phyloP scores from a whole-genome alignment of 306 rosid species.

The Cicer bijugum region DNA sequence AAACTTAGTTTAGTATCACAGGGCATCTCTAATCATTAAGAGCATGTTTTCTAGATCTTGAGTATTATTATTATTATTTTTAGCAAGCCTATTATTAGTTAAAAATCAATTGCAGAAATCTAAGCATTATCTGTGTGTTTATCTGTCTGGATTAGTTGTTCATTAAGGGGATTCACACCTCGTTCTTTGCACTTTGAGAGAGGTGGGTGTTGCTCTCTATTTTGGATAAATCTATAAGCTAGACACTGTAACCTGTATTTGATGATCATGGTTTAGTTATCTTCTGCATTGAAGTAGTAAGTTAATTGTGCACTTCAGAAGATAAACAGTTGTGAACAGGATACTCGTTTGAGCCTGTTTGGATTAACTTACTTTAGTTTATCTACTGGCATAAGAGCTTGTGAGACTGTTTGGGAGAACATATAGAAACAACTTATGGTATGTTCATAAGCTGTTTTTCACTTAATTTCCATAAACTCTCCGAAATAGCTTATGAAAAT shows the following conservation, averaged over 20 bases:
- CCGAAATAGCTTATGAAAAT: background rate
- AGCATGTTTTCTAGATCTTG: conserved; percentile 33
- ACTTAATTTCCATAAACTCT: background rate
- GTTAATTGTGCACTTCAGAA: conserved; percentile 5
- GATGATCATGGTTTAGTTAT: conserved; percentile 13
- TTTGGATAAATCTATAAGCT: conserved; percentile 14
- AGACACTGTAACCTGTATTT: background rate
- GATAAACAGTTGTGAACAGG: conserved; percentile 4
- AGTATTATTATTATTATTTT: background rate
- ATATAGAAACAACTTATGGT: background rate
- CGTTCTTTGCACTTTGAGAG: background rate
- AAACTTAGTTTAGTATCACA: conserved; percentile 17
- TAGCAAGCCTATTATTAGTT: background rate
- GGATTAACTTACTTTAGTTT: background rate
- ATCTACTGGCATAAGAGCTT: background rate
- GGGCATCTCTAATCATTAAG: conserved; percentile 2
- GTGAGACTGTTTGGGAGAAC: background rate
- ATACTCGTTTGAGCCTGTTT: background rate
- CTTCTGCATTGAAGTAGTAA: conserved; percentile 1
- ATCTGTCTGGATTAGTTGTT: conserved; percentile 30
- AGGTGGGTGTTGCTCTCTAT: conserved; percentile 7
- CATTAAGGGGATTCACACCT: conserved; percentile 2
- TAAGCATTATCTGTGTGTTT: conserved; percentile 4
- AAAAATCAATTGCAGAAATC: conserved; percentile 7
- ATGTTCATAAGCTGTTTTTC: background rate